Base-by-base conservation (phyloP, 192 early-diverging fungal genomes). In the Coemansia sp. region DNA sequence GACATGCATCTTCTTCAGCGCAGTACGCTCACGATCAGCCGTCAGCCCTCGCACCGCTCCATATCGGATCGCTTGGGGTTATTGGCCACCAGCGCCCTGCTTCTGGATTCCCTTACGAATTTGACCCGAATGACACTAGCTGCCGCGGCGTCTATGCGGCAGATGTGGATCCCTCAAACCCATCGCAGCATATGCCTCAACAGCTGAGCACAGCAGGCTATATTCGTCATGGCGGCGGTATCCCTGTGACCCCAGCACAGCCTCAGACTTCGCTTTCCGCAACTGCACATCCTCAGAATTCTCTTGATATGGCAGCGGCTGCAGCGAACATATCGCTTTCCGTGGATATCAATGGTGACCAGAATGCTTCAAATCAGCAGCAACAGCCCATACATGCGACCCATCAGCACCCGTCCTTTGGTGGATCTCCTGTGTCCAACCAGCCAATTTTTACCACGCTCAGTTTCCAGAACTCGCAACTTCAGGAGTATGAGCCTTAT, bases 21-120 rank as follows among this genome's bases (percentile, higher is more conserved):
- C 78, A 81, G 78, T 81, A 81, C 68, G 68, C 72, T 64, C 78
- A 81, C 55, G 78, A 81, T 48, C 72, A 71, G 62, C 61, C 62
- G 54, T 48, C 68, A 19, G 68, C 62, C 9, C 65, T 80, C 16
- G 78, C 78, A 21, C 78, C 78, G 5, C 64, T 80, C 26, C 78
- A 80, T 34, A 69, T 80, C 25, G 49, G 68, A 28, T 61, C 60
- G 28, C 59, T 80, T 22, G 67, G 72, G 16, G 78, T 74, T 19
- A 74, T 80, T 50, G 67, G 78, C 28, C 65, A 69, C 19, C 78
- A 74, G 53, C 78, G 78, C 57, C 54, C 68, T 4, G 14, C 65
- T 28, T 53, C 61, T 23, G 30, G 67, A 12, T 80, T 80, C 27
- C 58, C 78, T 12, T 80, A 80, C 68, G 73, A 80, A 3, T 80